These are phyloP conservation scores for Populus hybrid DNA, from an alignment of 441 rosid genomes.

Conservation along the genomic window DNA sequence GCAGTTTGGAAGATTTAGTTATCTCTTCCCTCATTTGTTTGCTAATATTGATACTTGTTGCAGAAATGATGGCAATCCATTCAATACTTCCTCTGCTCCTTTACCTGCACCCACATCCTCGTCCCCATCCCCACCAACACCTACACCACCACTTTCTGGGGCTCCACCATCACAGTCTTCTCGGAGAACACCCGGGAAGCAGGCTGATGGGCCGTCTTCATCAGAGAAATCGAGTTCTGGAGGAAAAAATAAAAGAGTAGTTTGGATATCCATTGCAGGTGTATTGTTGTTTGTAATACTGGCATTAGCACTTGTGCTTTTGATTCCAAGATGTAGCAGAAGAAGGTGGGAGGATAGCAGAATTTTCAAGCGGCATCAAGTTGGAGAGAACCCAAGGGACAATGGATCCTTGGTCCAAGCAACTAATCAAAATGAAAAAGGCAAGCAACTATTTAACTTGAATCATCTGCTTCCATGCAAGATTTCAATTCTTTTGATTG, in stretches of 20 bases:
- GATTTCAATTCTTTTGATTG: conserved; percentile 6
- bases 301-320: conserved; percentile 46
- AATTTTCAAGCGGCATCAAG: conserved; percentile 59
- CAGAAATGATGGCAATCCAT: conserved; percentile 81
- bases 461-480: conserved; percentile 1
- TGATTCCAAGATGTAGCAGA: conserved; percentile 52
- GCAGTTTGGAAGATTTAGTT: conserved; percentile 3
- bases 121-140: conserved; percentile 42
- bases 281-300: conserved; percentile 50
- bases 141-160: conserved; percentile 36
- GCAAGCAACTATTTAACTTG: conserved; percentile 32
- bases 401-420: conserved; percentile 38
- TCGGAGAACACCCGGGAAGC: conserved; percentile 52
- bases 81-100: conserved; percentile 53
- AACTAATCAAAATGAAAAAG: conserved; percentile 59
- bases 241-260: conserved; percentile 48
- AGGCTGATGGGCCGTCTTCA: conserved; percentile 58
- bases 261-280: conserved; percentile 73
- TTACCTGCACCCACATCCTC: conserved; percentile 50
- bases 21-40: conserved; percentile 9
- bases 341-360: conserved; percentile 44
- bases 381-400: conserved; percentile 51
- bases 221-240: conserved; percentile 41
- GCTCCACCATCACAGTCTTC: conserved; percentile 36
- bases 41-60: conserved; percentile 26